A percentile compares a stretch with the other conserved stretches of the same genome.
Evolutionary conservation across 768 basidiomycete species (phyloP).

Genomic region (Rhizopogon vulgaris): DNA sequence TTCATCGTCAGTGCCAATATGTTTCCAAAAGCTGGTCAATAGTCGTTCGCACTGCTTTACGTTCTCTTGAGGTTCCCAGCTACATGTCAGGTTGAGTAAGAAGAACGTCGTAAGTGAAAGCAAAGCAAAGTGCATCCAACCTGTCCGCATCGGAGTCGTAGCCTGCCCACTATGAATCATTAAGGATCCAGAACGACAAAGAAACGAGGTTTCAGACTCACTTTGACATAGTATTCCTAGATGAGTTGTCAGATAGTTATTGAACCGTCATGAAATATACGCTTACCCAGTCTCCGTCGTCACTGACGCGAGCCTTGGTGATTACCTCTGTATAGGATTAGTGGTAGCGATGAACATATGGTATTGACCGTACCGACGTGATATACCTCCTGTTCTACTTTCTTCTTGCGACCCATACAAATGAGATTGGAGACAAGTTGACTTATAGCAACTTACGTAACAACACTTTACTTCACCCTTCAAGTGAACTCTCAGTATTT

Average conservation of each 20-base stretch:
- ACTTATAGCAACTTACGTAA: too few relatives aligned
- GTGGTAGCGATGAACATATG: background rate
- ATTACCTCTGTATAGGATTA: slow-evolving; percentile 46
- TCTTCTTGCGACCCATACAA: slow-evolving; percentile 22
- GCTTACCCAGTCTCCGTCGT: slow-evolving; percentile 48
- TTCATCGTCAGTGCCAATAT: slow-evolving; percentile 50
- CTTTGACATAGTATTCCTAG: slow-evolving; percentile 69
- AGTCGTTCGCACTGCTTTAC: slow-evolving; percentile 52
- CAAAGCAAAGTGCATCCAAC: slow-evolving; percentile 26
- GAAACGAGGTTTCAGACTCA: slow-evolving; percentile 16
- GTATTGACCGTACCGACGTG: slow-evolving; percentile 38
- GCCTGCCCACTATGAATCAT: slow-evolving; percentile 52
- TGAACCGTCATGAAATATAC: background rate
- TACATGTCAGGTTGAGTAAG: slow-evolving; percentile 17
- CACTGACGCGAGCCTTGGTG: slow-evolving; percentile 47
- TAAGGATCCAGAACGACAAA: slow-evolving; percentile 2
- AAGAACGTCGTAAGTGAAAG: background rate
- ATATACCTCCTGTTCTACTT: slow-evolving; percentile 30
- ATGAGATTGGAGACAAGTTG: background rate
- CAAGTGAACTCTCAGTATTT: too few relatives aligned
- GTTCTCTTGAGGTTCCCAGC: slow-evolving; percentile 68
- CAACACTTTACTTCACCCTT: too few relatives aligned
- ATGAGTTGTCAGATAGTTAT: background rate
- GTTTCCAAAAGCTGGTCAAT: slow-evolving; percentile 56
- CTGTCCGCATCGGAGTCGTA: slow-evolving; percentile 53